Percentiles rank a stretch among this genome's conserved stretches.
Evolutionary conservation across 2,329 filamentous ascomycete genomes (phyloP).

Genomic region (Colletotrichum sansevieriae): DNA sequence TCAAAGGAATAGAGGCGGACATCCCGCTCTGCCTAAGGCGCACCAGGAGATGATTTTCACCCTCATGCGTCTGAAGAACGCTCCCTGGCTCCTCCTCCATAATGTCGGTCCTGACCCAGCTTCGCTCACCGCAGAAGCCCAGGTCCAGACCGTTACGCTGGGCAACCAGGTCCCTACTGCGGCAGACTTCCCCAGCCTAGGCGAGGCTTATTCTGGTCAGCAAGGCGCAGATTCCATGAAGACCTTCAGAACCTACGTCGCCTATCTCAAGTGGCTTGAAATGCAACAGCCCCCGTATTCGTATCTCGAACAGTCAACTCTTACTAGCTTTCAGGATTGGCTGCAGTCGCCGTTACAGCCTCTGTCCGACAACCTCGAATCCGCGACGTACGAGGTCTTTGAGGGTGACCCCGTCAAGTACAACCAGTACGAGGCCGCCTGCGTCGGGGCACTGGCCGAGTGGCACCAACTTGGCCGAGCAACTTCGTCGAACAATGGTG

Average conservation of each 20-base stretch:
- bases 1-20: slow-evolving; percentile 70
- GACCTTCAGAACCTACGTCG: slow-evolving; percentile 65
- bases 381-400: slow-evolving; percentile 97
- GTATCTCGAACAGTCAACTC: slow-evolving; percentile 62
- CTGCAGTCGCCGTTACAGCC: slow-evolving; percentile 95
- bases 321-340: slow-evolving; percentile 85
- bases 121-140: slow-evolving; percentile 32
- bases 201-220: slow-evolving; percentile 68
- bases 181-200: slow-evolving; percentile 76
- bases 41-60: slow-evolving; percentile 72
- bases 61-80: slow-evolving; percentile 74
- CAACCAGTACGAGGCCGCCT: slow-evolving; percentile 90
- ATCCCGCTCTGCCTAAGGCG: slow-evolving; percentile 70
- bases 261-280: slow-evolving; percentile 88
- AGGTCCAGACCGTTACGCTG: slow-evolving; percentile 36
- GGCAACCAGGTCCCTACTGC: slow-evolving; percentile 53
- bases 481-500: slow-evolving; percentile 77
- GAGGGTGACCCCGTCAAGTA: slow-evolving; percentile 99
- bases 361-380: slow-evolving; percentile 95
- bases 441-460: slow-evolving; percentile 83
- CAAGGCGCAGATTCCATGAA: slow-evolving; percentile 43
- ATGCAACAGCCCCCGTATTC: slow-evolving; percentile 77
- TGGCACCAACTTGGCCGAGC: slow-evolving; percentile 81
- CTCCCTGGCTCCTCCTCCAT: slow-evolving; percentile 74
- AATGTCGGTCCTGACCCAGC: slow-evolving; percentile 66